Evolutionary conservation across 2,329 filamentous ascomycete genomes (phyloP), one percentile per base, ranked within the genome.

Genomic region (Colletotrichum cereale): DNA sequence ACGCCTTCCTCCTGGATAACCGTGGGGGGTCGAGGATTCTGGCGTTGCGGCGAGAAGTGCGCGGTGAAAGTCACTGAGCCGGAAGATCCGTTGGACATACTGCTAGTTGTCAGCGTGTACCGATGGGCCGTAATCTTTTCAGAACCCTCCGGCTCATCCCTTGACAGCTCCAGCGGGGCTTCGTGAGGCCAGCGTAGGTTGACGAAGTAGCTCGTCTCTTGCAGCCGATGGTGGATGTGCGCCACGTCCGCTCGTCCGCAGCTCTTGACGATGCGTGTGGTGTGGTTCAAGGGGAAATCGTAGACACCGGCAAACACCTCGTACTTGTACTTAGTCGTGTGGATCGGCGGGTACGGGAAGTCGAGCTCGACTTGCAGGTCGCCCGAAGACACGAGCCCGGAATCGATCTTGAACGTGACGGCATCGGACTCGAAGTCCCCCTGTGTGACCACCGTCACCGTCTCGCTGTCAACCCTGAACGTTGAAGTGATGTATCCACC

Each of bases 281-380:
- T 81, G 64, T 85, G 84, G 36, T 82, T 81, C 6, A 76, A 65
- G 0, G 81, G 80, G 24, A 81, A 82, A 24, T 84, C 79, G 34
- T 82, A 83, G 5, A 80, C 76, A 0, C 83, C 84, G 0, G 80
- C 82, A 40, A 84, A 85, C 14, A 82, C 81, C 58, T 85, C 80
- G 34, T 82, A 85, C 67, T 85, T 85, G 71, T 83, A 83, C n/a
- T 78, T 77, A 3, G 79, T 79, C 2, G 77, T 77, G 53, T 83
- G 81, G 2, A 82, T 77, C 1, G 81, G 82, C 0, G 81, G 82
- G 52, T 84, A 85, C 0, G 83, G 82, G 62, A 83, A 85, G 69
- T 85, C 84, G 18, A 85, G 72, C 26, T 84, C 81, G 6, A 84
- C 75, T 0, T 77, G 73, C 1, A 85, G 74, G 3, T 79, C 78